Base-by-base conservation (phyloP, 345 rosid species). In the Arabidopsis arenosa region DNA sequence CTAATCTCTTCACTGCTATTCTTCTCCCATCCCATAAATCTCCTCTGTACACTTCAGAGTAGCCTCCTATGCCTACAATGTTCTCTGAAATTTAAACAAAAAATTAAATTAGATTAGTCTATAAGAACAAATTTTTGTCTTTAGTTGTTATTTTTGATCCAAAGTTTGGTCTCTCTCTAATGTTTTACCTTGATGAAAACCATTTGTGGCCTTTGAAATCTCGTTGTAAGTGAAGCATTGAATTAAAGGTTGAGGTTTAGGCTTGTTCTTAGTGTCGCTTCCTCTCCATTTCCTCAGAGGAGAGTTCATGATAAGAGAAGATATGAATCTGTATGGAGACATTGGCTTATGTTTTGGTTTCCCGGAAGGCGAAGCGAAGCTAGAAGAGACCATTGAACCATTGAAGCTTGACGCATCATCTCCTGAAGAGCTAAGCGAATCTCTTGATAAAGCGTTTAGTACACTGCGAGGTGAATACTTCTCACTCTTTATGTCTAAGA, bases 41-140 rank as follows among this genome's bases (percentile, higher is more conserved):
- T 15, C 98, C 98, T 83, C 86, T 86, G 72, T 92, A 94, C 36
- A 94, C 98, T 66, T 94, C 96, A 14, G 98, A 89, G 81, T 87
- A 90, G 18, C 97, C 98, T 12, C 98, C 96, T 82, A 84, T 71
- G 7, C 97, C 97, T 21, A 88, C 91, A 73, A 90, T 72, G 33
- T 86, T 86, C 48, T 86, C 98, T 93, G 83, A 45, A 58, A 62
- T 49, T 73, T 72, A 63, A 49, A 44, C 26, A 30, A 15, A 70
- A 32, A n/a, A 36, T 41, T 68, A 14, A 7, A 37, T 49, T 17
- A 66, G 10, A 7, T 26, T 7, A n/a, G n/a, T 23, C 15, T 17
- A 37, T 2, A 39, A 11, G 10, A 41, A 10, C 63, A 23, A 23
- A 23, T 23, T 72, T 48, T 39, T 58, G 13, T 47, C 30, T 71